phyloP scores from a whole-genome alignment of 345 rosid genomes.

The Leavenworthia alabamica region DNA sequence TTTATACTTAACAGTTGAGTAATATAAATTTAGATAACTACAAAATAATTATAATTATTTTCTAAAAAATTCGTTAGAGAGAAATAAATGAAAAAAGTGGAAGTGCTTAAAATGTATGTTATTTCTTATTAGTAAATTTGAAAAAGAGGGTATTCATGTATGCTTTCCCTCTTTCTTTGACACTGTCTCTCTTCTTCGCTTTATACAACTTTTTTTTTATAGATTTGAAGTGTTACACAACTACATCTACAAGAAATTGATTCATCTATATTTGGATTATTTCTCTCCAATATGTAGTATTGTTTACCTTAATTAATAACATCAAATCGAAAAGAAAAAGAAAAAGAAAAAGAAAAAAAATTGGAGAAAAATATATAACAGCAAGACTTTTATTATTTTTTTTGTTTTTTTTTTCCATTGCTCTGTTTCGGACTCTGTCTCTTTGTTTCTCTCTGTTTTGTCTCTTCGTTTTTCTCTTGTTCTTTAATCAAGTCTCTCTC shows the following conservation, averaged over 20 bases:
- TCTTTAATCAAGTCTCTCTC: neutral
- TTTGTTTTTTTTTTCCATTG: constrained; percentile 11
- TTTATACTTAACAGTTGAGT: neutral
- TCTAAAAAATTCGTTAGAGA: neutral
- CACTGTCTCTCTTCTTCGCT: constrained; percentile 11
- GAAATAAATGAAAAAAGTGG: neutral
- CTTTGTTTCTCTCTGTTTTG: constrained; percentile 13
- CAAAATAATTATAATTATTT: neutral
- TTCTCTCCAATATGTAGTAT: neutral
- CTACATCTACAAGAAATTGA: constrained; percentile 8
- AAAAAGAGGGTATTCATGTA: neutral
- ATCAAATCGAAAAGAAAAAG: constrained; percentile 6
- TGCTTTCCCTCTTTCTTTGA: no score
- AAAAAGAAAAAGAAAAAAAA: neutral
- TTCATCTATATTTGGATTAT: constrained; percentile 8
- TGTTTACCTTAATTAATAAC: constrained; percentile 14
- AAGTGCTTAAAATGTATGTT: neutral
- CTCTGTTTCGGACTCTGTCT: constrained; percentile 21
- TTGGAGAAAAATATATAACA: constrained; percentile 15
- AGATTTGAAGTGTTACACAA: constrained; percentile 6
- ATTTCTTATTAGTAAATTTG: neutral
- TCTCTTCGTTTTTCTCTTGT: constrained; percentile 10
- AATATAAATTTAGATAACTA: neutral
- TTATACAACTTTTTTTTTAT: neutral
- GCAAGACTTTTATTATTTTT: neutral